These are phyloP conservation scores for Bocquillonia castaneifolia DNA, from an alignment of 441 rosid species.

Conservation along the genomic window DNA sequence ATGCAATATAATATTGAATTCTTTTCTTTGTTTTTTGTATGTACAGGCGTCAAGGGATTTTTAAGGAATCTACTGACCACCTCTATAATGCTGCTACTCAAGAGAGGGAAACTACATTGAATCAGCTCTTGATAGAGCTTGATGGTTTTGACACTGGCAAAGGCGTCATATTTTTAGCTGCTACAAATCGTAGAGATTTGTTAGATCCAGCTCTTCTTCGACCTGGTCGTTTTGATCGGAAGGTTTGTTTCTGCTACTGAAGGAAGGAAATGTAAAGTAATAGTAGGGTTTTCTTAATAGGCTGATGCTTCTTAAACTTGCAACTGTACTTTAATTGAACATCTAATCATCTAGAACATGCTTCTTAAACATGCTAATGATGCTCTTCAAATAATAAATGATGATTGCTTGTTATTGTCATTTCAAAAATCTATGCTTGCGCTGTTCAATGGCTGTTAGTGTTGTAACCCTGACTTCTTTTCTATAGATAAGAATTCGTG, in stretches of 20 bases:
- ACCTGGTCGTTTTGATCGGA: constrained; percentile 96
- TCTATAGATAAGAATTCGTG: constrained; percentile 76
- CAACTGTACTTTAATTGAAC: not conserved
- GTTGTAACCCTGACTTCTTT: constrained; percentile 11
- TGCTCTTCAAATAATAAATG: not conserved
- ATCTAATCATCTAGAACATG: not conserved
- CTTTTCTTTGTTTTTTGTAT: constrained; percentile 19
- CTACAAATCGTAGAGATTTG: constrained; percentile 89
- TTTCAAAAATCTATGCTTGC: not conserved
- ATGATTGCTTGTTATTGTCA: not conserved
- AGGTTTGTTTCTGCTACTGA: constrained; percentile 49
- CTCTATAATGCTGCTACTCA: constrained; percentile 91
- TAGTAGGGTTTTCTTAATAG: not conserved
- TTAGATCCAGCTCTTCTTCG: constrained; percentile 95
- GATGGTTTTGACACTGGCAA: constrained; percentile 98
- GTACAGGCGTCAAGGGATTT: constrained; percentile 83
- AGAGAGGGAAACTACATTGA: constrained; percentile 94
- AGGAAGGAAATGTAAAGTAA: not conserved
- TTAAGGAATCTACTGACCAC: constrained; percentile 68
- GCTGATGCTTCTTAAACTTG: constrained; percentile 1
- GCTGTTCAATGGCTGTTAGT: not conserved
- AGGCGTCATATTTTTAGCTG: constrained; percentile 95
- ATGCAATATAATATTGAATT: not conserved
- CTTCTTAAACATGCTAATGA: not conserved
- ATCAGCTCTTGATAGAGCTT: constrained; percentile 92